Conservation (phyloP, 2,329 filamentous ascomycete species). For the Fusarium heterosporum region DNA sequence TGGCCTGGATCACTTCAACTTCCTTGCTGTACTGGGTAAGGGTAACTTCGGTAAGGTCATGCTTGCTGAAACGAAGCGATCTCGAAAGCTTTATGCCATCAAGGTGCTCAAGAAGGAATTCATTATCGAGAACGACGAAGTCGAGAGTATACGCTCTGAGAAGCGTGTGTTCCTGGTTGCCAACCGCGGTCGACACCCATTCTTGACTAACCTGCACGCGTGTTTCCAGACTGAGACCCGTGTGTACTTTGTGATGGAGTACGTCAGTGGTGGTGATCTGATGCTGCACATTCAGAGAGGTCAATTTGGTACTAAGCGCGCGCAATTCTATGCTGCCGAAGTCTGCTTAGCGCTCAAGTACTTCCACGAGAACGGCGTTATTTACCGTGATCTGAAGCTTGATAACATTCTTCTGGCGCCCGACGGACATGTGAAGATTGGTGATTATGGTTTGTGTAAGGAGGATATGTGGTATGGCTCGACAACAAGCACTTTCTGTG, state of each 20-base stretch:
- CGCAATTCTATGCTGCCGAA: constrained; percentile 98
- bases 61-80: constrained; percentile 95
- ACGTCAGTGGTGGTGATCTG: constrained; percentile 96
- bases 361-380: constrained; percentile 99
- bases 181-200: constrained; percentile 96
- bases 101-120: constrained; percentile 99
- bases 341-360: constrained; percentile 98
- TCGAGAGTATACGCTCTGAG: constrained; percentile 96
- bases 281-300: constrained; percentile 99
- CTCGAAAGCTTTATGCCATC: constrained; percentile 94
- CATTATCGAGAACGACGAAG: constrained; percentile 99
- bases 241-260: constrained; percentile 99
- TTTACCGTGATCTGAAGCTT: constrained; percentile 97
- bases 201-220: constrained; percentile 92
- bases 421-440: constrained; percentile 98
- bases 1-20: constrained; percentile 98
- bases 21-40: constrained; percentile 96
- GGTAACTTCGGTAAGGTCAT: constrained; percentile 99
- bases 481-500: constrained; percentile 97
- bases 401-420: constrained; percentile 92
- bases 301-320: constrained; percentile 93
- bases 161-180: constrained; percentile 97
- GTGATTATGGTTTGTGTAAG: constrained; percentile 98
- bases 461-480: constrained; percentile 99
- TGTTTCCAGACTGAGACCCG: constrained; percentile 99